These are phyloP conservation scores for Lasiodiplodia hormozganensis DNA, from an alignment of 2,329 filamentous ascomycete genomes.

Conservation along the genomic window DNA sequence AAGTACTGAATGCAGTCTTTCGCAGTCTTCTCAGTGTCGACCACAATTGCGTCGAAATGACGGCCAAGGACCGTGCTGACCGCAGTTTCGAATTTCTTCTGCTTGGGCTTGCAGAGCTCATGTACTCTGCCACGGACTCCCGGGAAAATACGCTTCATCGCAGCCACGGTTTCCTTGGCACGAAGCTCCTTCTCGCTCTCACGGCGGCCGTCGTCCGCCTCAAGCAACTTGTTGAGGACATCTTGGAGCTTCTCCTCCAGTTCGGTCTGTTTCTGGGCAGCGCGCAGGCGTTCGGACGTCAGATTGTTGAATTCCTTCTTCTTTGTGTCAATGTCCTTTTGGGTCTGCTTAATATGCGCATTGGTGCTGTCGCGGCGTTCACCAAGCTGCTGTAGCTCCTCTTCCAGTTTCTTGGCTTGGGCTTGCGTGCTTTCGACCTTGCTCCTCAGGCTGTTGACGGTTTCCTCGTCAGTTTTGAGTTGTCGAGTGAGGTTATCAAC, in stretches of 20 bases:
- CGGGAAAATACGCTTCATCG: conserved; percentile 88
- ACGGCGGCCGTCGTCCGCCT: conserved; percentile 83
- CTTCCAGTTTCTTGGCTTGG: conserved; percentile 74
- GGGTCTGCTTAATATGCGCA: conserved; percentile 67
- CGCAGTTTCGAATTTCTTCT: conserved; percentile 94
- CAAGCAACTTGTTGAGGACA: conserved; percentile 78
- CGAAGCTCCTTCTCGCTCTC: conserved; percentile 83
- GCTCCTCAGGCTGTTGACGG: conserved; percentile 85
- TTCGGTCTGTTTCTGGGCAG: conserved; percentile 83
- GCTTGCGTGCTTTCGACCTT: conserved; percentile 82
- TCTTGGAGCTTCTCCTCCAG: conserved; percentile 91
- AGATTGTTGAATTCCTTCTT: conserved; percentile 90
- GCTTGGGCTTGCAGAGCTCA: conserved; percentile 92
- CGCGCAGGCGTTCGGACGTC: conserved; percentile 81
- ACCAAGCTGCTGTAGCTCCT: conserved; percentile 72
- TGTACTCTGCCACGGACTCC: conserved; percentile 84
- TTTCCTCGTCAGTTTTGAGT: conserved; percentile 88
- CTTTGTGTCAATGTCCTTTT: conserved; percentile 80
- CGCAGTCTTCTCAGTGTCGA: conserved; percentile 93
- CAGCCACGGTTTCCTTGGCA: conserved; percentile 82
- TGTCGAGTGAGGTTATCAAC: conserved; percentile 88
- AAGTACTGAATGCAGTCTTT: conserved; percentile 94
- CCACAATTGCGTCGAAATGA: conserved; percentile 92
- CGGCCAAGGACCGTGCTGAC: conserved; percentile 90
- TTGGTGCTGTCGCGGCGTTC: conserved; percentile 72